Conservation (phyloP, 177 flowering plant species). For the Vitis hybrid region DNA sequence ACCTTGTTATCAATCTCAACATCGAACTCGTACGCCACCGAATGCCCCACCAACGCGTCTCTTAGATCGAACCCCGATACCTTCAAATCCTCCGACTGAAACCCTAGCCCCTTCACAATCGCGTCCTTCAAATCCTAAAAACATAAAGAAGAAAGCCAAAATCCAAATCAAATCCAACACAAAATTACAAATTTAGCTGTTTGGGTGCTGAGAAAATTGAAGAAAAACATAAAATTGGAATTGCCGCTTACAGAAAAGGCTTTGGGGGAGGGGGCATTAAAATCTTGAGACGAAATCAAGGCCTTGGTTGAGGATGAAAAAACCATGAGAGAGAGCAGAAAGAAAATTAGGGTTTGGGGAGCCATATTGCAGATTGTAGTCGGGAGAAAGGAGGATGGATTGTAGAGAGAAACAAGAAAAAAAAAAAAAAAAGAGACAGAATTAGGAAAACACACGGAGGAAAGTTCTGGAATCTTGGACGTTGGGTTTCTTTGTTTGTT, state of each 20-base stretch:
- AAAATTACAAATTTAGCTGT: neutral
- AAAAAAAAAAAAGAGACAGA: too few species aligned
- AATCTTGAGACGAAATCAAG: constrained; percentile 30
- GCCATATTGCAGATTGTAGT: constrained; percentile 9
- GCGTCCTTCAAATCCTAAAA: constrained; percentile 86
- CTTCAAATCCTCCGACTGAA: constrained; percentile 74
- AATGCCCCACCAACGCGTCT: constrained; percentile 78
- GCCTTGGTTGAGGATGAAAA: constrained; percentile 20
- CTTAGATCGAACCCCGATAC: constrained; percentile 71
- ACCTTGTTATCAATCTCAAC: constrained; percentile 75
- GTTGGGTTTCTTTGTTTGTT: too few species aligned
- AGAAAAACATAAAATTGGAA: neutral
- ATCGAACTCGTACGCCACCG: constrained; percentile 87
- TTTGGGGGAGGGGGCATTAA: constrained; percentile 43
- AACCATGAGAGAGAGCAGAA: constrained; percentile 20
- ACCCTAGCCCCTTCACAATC: constrained; percentile 80
- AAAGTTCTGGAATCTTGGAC: neutral
- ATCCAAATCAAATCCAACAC: neutral
- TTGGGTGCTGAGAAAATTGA: too few species aligned
- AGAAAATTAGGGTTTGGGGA: neutral
- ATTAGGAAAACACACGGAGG: neutral
- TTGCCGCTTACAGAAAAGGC: constrained; percentile 47
- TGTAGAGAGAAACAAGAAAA: neutral
- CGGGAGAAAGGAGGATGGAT: neutral
- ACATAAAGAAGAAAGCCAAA: constrained; percentile 3